These are phyloP conservation scores for Naganishia kalamii DNA, from an alignment of 768 basidiomycete genomes.

Conservation along the genomic window DNA sequence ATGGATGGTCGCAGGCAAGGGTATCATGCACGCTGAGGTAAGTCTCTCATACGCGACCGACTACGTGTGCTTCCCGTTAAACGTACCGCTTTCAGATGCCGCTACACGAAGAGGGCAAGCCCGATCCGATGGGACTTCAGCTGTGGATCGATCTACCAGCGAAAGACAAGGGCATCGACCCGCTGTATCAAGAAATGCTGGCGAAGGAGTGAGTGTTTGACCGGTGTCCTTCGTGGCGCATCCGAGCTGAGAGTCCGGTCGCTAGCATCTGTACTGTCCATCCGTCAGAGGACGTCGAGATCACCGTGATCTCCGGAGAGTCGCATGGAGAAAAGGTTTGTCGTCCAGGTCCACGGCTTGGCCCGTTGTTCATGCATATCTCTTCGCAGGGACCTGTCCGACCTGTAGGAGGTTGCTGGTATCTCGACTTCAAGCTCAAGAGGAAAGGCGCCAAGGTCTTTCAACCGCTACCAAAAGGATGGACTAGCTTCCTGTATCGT, in stretches of 20 bases:
- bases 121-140: slow-evolving; percentile 76
- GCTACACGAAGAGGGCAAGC: slow-evolving; percentile 59
- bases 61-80: slow-evolving; percentile 46
- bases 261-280: slow-evolving; percentile 52
- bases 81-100: slow-evolving; percentile 61
- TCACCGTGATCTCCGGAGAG: slow-evolving; percentile 84
- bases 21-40: slow-evolving; percentile 36
- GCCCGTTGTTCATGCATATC: neutral
- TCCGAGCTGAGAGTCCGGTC: slow-evolving; percentile 11
- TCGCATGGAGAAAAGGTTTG: slow-evolving; percentile 59
- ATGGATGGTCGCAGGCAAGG: slow-evolving; percentile 64
- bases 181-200: slow-evolving; percentile 44
- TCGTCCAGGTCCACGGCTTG: neutral
- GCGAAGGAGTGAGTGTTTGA: slow-evolving; percentile 41
- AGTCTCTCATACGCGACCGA: slow-evolving; percentile 57
- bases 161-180: slow-evolving; percentile 68
- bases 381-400: slow-evolving; percentile 63
- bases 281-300: slow-evolving; percentile 48
- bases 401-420: slow-evolving; percentile 91
- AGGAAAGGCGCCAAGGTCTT: slow-evolving; percentile 60
- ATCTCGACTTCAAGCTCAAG: slow-evolving; percentile 68
- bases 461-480: slow-evolving; percentile 74
- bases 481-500: slow-evolving; percentile 87
- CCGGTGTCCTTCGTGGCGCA: neutral
- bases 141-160: slow-evolving; percentile 50